A percentile compares a stretch with the other conserved stretches of the same genome.
These are phyloP conservation scores for Heliamphora pulchella DNA, from an alignment of 179 eudicot genomes.

Conservation along the genomic window DNA sequence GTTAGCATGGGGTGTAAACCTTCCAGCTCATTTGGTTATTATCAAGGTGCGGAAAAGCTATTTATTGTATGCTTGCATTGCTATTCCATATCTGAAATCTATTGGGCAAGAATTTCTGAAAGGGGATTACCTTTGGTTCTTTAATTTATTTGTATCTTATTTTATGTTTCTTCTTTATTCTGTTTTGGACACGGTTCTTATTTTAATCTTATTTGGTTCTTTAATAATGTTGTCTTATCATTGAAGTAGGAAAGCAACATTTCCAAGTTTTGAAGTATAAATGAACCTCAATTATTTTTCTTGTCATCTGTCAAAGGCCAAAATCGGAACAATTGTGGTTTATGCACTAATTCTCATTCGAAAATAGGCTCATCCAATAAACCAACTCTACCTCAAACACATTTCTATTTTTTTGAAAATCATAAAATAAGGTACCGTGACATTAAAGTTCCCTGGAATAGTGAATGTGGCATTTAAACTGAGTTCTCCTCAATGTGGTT, in stretches of 20 bases:
- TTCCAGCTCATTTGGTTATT: conserved; percentile 97
- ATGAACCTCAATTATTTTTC: background rate
- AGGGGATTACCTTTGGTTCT: background rate
- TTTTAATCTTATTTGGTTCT: too few relatives aligned
- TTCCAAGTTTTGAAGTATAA: background rate
- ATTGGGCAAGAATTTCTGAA: background rate
- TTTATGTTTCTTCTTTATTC: background rate
- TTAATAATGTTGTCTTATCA: background rate
- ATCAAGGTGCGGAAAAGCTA: conserved; percentile 58
- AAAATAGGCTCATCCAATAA: background rate
- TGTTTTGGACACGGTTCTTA: background rate
- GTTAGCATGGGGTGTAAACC: conserved; percentile 99
- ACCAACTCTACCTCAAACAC: background rate
- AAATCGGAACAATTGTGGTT: background rate
- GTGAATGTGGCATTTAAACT: background rate
- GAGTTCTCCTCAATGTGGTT: background rate
- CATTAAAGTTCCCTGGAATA: background rate
- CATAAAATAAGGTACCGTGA: background rate
- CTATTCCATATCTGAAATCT: background rate
- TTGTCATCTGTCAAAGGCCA: background rate
- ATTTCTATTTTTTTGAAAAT: background rate
- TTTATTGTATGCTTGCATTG: conserved; percentile 6
- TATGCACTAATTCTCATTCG: background rate
- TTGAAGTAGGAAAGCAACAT: background rate
- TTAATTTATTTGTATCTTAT: background rate